These are phyloP conservation scores for Crithidia bombi DNA, from an alignment of 208 protist genomes.

Conservation along the genomic window DNA sequence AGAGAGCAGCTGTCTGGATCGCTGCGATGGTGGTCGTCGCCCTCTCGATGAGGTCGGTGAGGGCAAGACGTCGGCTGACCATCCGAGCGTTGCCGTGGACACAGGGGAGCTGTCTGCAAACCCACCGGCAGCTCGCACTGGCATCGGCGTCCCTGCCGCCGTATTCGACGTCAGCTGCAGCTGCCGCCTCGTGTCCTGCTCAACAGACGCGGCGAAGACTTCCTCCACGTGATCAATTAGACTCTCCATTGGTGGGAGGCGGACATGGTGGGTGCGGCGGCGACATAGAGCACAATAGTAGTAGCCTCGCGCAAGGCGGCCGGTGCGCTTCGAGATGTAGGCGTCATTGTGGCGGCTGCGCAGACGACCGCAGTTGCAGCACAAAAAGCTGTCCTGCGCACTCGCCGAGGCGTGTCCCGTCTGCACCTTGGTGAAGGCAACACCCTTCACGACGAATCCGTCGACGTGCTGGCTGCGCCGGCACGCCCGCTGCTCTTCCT, in stretches of 20 bases:
- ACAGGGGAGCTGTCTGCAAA: not conserved
- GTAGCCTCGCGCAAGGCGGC: constrained; percentile 13
- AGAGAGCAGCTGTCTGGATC: not conserved
- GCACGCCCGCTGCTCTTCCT: constrained; percentile 3
- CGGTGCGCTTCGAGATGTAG: constrained; percentile 22
- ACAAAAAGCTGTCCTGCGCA: constrained; percentile 36
- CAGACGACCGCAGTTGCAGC: constrained; percentile 45
- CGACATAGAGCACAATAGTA: constrained; percentile 47
- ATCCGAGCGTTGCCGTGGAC: not conserved
- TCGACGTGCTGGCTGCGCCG: constrained; percentile 21
- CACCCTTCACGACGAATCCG: constrained; percentile 27
- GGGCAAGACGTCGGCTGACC: not conserved
- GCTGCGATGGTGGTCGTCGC: not conserved
- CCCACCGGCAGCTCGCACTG: not conserved
- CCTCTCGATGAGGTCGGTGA: not conserved
- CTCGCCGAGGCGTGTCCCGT: constrained; percentile 3
- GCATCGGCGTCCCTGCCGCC: not conserved
- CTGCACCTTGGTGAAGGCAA: constrained; percentile 26
- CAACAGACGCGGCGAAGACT: not conserved
- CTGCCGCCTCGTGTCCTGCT: not conserved
- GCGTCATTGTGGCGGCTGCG: constrained; percentile 18
- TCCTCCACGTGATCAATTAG: constrained; percentile 3
- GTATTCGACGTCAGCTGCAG: not conserved
- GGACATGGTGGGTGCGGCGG: constrained; percentile 31
- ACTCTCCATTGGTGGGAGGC: constrained; percentile 15